phyloP scores from a whole-genome alignment of 106 monocot genomes.

The Apostasia shenzhenica region DNA sequence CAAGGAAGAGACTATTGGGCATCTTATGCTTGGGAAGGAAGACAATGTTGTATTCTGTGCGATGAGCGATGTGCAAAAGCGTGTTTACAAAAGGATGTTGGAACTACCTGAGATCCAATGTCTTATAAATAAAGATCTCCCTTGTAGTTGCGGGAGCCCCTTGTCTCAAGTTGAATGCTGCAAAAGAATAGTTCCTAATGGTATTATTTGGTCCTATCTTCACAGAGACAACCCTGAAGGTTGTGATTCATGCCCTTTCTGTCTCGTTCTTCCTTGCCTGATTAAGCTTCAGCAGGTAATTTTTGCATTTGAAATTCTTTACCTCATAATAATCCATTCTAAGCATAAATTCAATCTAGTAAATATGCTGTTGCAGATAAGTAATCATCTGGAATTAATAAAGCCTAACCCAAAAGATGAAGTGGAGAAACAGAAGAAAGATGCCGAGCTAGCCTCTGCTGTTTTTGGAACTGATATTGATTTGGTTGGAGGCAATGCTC shows the following conservation, averaged over 20 bases:
- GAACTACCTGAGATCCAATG: conserved; percentile 86
- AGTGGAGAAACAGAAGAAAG: conserved; percentile 85
- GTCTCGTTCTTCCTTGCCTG: conserved; percentile 92
- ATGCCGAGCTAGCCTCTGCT: conserved; percentile 80
- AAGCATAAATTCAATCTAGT: not conserved
- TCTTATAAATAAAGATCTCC: conserved; percentile 84
- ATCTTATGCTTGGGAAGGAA: conserved; percentile 98
- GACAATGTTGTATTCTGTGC: conserved; percentile 93
- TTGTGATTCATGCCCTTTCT: conserved; percentile 92
- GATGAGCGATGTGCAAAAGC: conserved; percentile 94
- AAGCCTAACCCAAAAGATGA: conserved; percentile 96
- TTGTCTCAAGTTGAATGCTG: conserved; percentile 87
- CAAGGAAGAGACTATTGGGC: conserved; percentile 95
- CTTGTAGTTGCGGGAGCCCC: conserved; percentile 90
- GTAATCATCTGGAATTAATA: conserved; percentile 96
- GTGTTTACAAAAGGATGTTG: conserved; percentile 91
- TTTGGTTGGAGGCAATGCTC: conserved; percentile 70
- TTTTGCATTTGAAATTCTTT: not conserved
- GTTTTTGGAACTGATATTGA: conserved; percentile 65
- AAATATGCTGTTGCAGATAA: conserved; percentile 39
- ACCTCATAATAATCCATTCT: too few species aligned
- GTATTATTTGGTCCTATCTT: conserved; percentile 94
- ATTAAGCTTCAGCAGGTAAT: conserved; percentile 93
- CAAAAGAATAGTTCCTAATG: conserved; percentile 64
- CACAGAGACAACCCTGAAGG: conserved; percentile 85